Conservation (phyloP, 2,329 filamentous ascomycete species). For the Fusarium bulbicola region DNA sequence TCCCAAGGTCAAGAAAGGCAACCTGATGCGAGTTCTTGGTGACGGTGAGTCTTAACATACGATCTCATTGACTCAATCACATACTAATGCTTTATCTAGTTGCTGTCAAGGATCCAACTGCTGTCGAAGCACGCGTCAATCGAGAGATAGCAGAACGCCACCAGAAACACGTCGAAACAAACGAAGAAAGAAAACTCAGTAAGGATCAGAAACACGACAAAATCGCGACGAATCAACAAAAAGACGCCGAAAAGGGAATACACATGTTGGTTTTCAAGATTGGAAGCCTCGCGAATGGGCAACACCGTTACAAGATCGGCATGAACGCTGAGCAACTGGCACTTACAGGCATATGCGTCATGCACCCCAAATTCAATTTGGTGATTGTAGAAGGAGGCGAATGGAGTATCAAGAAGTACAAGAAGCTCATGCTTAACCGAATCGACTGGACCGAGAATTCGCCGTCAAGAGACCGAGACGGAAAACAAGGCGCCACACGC, state of each 20-base stretch:
- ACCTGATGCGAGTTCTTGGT: slow-evolving; percentile 96
- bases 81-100: slow-evolving; percentile 43
- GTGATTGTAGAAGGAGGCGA: slow-evolving; percentile 92
- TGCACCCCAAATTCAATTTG: slow-evolving; percentile 88
- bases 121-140: slow-evolving; percentile 94
- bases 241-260: slow-evolving; percentile 87
- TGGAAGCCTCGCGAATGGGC: slow-evolving; percentile 86
- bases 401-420: slow-evolving; percentile 84
- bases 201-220: slow-evolving; percentile 91
- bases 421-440: slow-evolving; percentile 91
- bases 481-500: slow-evolving; percentile 69
- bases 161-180: slow-evolving; percentile 78
- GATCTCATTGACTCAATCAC: neutral
- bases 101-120: slow-evolving; percentile 93
- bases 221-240: slow-evolving; percentile 81
- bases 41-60: slow-evolving; percentile 64
- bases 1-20: slow-evolving; percentile 96
- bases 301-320: slow-evolving; percentile 92
- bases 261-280: slow-evolving; percentile 90
- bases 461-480: slow-evolving; percentile 69
- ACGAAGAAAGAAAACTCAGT: slow-evolving; percentile 86
- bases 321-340: slow-evolving; percentile 91
- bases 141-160: slow-evolving; percentile 89
- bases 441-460: slow-evolving; percentile 95
- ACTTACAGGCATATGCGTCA: slow-evolving; percentile 88